Conservation (phyloP, 169 alveolate genomes). For the Plasmodium malariae region DNA sequence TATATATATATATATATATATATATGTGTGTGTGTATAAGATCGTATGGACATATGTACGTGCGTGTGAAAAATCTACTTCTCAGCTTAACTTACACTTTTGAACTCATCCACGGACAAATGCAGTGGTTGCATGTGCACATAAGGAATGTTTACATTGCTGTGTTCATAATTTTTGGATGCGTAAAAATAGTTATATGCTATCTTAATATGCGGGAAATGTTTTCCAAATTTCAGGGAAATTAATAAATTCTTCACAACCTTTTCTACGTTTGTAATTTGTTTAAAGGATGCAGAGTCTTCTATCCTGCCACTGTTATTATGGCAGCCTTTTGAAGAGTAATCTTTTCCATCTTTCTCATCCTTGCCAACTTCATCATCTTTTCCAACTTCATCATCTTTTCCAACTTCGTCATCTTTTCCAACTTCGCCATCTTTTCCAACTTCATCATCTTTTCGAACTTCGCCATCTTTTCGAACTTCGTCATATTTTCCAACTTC, state of each 20-base stretch:
- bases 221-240: neutral
- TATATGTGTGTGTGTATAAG: neutral
- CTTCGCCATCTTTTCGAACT: neutral
- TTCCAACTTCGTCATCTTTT: neutral
- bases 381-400: too few species aligned
- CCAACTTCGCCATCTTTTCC: neutral
- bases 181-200: constrained; percentile 6
- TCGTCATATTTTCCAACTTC: neutral
- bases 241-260: neutral
- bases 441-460: neutral
- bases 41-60: neutral
- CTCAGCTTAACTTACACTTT: constrained; percentile 21
- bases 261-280: constrained; percentile 3
- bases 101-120: constrained; percentile 47
- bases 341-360: neutral
- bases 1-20: neutral
- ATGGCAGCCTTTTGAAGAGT: neutral
- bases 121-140: constrained; percentile 2
- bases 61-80: neutral
- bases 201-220: neutral
- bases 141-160: constrained; percentile 5
- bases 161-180: neutral
- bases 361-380: neutral
- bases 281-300: neutral
- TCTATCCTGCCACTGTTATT: neutral